Evolutionary conservation across 441 rosid species (phyloP).

Genomic region (Eruca vesicaria): DNA sequence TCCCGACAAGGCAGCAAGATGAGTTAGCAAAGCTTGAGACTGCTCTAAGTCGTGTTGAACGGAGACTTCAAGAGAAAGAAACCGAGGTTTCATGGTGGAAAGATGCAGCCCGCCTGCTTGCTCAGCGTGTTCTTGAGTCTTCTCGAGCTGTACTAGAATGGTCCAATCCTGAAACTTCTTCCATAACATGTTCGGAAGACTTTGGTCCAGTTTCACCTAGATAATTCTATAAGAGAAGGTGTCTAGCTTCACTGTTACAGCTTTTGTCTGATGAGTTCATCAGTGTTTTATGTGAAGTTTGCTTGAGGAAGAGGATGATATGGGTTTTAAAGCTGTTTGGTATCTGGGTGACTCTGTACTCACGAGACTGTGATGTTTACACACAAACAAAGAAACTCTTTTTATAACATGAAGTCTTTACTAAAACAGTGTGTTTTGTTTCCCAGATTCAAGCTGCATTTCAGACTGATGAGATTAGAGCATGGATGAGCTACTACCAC

Average conservation of each 20-base stretch:
- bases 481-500: constrained; percentile 66
- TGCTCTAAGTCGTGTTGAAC: constrained; percentile 45
- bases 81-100: constrained; percentile 84
- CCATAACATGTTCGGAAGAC: constrained; percentile 4
- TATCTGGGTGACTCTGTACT: constrained; percentile 29
- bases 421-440: neutral
- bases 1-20: neutral
- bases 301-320: neutral
- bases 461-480: constrained; percentile 62
- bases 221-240: neutral
- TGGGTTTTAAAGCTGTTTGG: constrained; percentile 28
- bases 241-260: neutral
- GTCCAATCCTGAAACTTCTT: constrained; percentile 14
- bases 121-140: constrained; percentile 50
- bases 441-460: constrained; percentile 69
- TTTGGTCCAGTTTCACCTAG: neutral
- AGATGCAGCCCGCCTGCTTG: constrained; percentile 57
- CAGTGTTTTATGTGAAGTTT: constrained; percentile 15
- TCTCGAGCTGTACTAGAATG: constrained; percentile 32
- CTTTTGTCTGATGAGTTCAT: neutral
- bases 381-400: neutral
- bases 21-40: constrained; percentile 54
- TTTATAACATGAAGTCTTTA: neutral
- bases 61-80: constrained; percentile 66
- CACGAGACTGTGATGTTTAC: constrained; percentile 16